Base-by-base conservation (phyloP, 2,329 filamentous ascomycete species). In the Stachybotrys echinatus region DNA sequence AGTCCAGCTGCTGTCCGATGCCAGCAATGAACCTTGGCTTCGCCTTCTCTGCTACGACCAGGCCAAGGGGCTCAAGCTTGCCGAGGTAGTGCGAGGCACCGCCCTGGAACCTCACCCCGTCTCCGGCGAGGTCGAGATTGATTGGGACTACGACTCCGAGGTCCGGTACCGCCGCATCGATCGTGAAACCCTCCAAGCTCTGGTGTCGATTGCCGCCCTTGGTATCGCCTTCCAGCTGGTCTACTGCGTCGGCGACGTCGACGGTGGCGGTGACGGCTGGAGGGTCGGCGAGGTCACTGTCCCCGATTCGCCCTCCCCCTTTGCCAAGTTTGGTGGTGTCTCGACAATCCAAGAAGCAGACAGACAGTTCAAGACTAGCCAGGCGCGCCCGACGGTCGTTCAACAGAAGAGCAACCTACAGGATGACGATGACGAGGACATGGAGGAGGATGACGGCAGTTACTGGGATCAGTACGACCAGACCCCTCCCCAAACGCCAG, bases 381-480 rank as follows among this genome's bases (percentile, higher is more conserved):
- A 45, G 43, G 38, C 18, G 38, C 17, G 19, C 38, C 17, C 38
- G 8, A 10, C 38, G 38, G 8, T 18, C 7, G 38, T n/a, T 40
- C 27, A 8, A 14, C 10, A 14, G 27, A 34, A 14, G 14, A 44
- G 18, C n/a, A 40, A 22, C 51, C 20, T 54, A 46, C 27, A 55
- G 47, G 34, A 47, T 19, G 31, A 56, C 14, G 48, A 27, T 18
- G 45, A 49, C 2, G 51, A 53, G 12, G 48, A 44, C 23, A 17
- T 8, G 10, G 49, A 55, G 10, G 56, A 57, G 7, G 85, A 88
- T 27, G 85, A 90, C 53, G 87, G 89, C 55, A 85, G 84, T 58
- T 92, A 92, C 66, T 92, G 88, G 88, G 85, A 82, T 27, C 80
- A 83, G 53, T 92, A 92, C 65, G 87, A 89, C 63, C 79, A 80